A percentile compares a stretch with the other conserved stretches of the same genome.
Evolutionary conservation across 129 eudicot genomes (phyloP).

Genomic region (Lonicera japonica): DNA sequence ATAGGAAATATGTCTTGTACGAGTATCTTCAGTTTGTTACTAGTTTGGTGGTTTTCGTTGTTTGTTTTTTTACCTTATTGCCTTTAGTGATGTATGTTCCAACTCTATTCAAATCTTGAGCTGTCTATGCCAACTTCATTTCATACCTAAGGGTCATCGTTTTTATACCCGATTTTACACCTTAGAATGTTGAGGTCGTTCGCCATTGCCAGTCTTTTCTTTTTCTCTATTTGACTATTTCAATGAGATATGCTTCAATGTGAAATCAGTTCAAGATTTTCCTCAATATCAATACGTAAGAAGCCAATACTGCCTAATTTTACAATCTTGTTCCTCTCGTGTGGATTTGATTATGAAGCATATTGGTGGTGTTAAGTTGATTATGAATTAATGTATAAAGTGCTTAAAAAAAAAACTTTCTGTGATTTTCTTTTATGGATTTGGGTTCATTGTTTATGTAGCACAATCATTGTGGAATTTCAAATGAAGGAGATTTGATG

Average conservation of each 20-base stretch:
- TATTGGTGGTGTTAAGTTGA: background rate
- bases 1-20: background rate
- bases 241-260: background rate
- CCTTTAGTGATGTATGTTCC: background rate
- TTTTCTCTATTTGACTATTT: background rate
- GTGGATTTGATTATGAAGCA: slow-evolving; percentile 2
- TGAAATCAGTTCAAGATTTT: background rate
- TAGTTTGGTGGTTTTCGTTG: background rate
- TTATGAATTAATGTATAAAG: background rate
- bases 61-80: background rate
- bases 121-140: no score
- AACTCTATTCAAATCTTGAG: background rate
- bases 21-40: background rate
- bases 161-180: background rate
- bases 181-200: background rate
- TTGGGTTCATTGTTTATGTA: background rate
- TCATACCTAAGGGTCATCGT: background rate
- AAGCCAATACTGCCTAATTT: background rate
- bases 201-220: no score
- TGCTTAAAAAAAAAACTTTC: background rate
- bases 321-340: background rate
- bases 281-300: background rate
- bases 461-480: slow-evolving; percentile 38
- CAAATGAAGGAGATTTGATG: slow-evolving; percentile 59
- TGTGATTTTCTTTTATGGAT: background rate